A percentile compares a stretch with the other conserved stretches of the same genome.
Conservation (phyloP, 148 eudicot genomes). For the Fagopyrum esculentum region DNA sequence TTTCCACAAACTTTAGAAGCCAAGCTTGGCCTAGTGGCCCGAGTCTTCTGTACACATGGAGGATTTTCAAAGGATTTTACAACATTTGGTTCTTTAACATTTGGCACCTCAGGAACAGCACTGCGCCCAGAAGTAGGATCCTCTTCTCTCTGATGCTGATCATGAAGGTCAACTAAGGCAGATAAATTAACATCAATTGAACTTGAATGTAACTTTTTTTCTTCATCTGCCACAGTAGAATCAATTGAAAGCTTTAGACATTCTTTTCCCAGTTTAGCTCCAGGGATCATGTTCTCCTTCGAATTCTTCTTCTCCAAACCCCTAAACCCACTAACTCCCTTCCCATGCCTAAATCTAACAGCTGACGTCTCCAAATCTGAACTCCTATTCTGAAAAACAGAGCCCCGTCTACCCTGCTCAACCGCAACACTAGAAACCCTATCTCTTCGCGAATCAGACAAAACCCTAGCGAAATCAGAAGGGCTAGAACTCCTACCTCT, state of each 20-base stretch:
- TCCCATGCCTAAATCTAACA: constrained; percentile 1
- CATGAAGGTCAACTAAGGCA: not conserved
- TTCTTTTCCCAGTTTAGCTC: constrained; percentile 11
- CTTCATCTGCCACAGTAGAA: not conserved
- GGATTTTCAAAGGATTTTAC: not conserved
- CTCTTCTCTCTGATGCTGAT: not conserved
- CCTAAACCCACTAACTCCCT: constrained; percentile 23
- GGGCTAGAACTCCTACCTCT: constrained; percentile 94
- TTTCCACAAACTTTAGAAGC: constrained; percentile 21
- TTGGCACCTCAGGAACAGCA: not conserved
- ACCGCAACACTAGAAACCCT: constrained; percentile 28
- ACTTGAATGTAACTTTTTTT: not conserved
- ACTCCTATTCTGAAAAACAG: not conserved
- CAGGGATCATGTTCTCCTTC: constrained; percentile 10
- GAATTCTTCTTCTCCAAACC: constrained; percentile 29
- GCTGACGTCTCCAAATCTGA: not conserved
- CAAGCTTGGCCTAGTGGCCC: constrained; percentile 7
- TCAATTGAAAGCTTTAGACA: not conserved
- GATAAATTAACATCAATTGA: not conserved
- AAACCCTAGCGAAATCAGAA: constrained; percentile 38
- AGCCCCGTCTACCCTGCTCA: constrained; percentile 5
- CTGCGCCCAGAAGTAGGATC: not conserved
- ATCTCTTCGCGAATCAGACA: constrained; percentile 48
- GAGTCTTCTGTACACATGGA: constrained; percentile 13
- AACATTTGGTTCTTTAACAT: not conserved